These are phyloP conservation scores for Aspergillus piperis DNA, from an alignment of 2,329 filamentous ascomycete genomes.

Conservation along the genomic window DNA sequence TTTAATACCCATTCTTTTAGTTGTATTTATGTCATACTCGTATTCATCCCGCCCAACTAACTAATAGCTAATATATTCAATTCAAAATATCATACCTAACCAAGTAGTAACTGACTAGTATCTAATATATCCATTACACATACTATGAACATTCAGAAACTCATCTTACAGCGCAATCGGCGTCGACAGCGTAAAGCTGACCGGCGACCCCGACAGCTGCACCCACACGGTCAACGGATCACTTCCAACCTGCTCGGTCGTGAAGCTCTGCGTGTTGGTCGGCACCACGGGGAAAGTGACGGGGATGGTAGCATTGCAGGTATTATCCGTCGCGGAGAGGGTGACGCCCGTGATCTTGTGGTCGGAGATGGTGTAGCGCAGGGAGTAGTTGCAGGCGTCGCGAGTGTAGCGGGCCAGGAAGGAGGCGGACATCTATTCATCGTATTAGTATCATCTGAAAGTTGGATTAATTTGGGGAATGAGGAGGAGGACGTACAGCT, in stretches of 20 bases:
- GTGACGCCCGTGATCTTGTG: slow-evolving; percentile 54
- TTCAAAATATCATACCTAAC: too few species aligned
- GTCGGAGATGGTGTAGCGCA: slow-evolving; percentile 49
- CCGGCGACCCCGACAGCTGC: slow-evolving; percentile 46
- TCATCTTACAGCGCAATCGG: slow-evolving; percentile 36
- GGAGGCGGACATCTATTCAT: slow-evolving; percentile 42
- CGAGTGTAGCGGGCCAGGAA: slow-evolving; percentile 58
- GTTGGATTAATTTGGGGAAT: too few species aligned
- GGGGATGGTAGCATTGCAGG: slow-evolving; percentile 55
- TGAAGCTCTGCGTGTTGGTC: slow-evolving; percentile 46
- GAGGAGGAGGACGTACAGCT: slow-evolving; percentile 40
- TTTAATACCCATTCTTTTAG: neutral
- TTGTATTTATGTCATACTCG: neutral
- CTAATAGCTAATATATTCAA: too few species aligned
- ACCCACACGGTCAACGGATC: slow-evolving; percentile 57
- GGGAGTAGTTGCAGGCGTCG: slow-evolving; percentile 54
- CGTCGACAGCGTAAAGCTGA: slow-evolving; percentile 47
- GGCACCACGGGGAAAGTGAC: slow-evolving; percentile 55
- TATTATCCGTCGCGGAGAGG: slow-evolving; percentile 52
- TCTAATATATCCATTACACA: neutral
- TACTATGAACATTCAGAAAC: too few species aligned
- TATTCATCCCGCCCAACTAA: too few species aligned
- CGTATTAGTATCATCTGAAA: slow-evolving; percentile 1
- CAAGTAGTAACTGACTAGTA: neutral
- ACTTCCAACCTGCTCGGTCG: slow-evolving; percentile 56